Evolutionary conservation across 371 early-diverging fungal species (phyloP), one percentile per base, ranked within the genome.

Genomic region (Haplosporangium sp.): DNA sequence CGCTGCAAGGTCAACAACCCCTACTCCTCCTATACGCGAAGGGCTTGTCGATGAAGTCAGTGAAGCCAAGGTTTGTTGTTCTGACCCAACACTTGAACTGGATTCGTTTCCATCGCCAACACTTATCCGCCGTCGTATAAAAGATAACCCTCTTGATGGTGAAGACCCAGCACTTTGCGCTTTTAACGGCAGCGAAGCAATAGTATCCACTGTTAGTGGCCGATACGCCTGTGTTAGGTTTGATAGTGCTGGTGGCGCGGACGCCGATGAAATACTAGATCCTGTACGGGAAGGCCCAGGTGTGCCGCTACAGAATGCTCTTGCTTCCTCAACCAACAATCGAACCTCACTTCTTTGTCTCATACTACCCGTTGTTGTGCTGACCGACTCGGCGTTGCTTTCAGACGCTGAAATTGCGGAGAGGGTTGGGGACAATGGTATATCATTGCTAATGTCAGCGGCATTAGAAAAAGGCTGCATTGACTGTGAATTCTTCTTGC

Each of bases 291-390:
- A 13, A 17, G 63, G 57, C 2, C 55, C 61, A 11, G 61, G 68
- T 10, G 61, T 35, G n/a, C 72, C 67, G 48, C 69, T 70, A 35
- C 81, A 81, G 34, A 81, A 81, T 27, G 67, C 81, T 4, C 81
- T 67, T 0, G 81, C 81, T 48, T 81, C 81, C 39, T 81, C 55
- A 4, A 81, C 81, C 55, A 81, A 48, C 11, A 78, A 57, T 2
- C 45, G 20, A 10, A 73, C 27, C 9, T 59, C 71, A 8, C 61
- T 60, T 50, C 60, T 35, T 27, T 59, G 39, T 13, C 67, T 59
- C 39, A 20, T 4, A 35, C 44, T 15, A 20, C 35, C 10, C 3
- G 19, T 27, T n/a, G 47, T 20, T 1, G 55, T 4, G 20, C 55
- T 35, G 10, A 9, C 20, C 3, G 55, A 55, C 3, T 55, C 55